Evolutionary conservation across 176 grass and related monocot genomes (phyloP).

Genomic region (Juncus inflexus): DNA sequence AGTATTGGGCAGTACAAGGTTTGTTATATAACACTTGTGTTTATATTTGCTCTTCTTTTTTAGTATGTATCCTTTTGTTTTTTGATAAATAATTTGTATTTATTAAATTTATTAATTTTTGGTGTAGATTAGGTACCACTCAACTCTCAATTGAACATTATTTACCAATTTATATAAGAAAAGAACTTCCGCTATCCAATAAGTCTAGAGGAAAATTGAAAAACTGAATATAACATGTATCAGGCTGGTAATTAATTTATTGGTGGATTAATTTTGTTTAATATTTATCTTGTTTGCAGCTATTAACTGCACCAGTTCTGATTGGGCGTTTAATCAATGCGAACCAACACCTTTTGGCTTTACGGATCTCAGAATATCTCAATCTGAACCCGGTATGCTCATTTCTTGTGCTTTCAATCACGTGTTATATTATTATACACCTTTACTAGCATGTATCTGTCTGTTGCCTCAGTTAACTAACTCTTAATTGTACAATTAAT

Average conservation of each 20-base stretch:
- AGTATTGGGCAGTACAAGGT: constrained; percentile 94
- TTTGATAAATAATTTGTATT: too few species aligned
- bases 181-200: too few species aligned
- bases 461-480: constrained; percentile 3
- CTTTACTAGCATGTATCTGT: neutral
- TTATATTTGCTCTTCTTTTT: constrained; percentile 7
- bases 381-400: constrained; percentile 66
- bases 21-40: neutral
- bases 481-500: constrained; percentile 23
- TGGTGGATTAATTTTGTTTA: constrained; percentile 27
- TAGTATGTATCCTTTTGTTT: too few species aligned
- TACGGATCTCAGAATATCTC: constrained; percentile 93
- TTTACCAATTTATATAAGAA: too few species aligned
- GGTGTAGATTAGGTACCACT: too few species aligned
- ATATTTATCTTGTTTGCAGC: constrained; percentile 35
- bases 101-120: too few species aligned
- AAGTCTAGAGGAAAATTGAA: too few species aligned
- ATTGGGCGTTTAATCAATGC: constrained; percentile 81
- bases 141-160: too few species aligned
- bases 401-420: too few species aligned
- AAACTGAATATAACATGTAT: too few species aligned
- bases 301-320: constrained; percentile 80
- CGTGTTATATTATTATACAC: neutral
- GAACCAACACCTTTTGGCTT: constrained; percentile 84
- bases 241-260: constrained; percentile 1